phyloP scores from a whole-genome alignment of 1,284 basidiomycete genomes.

The Leccinum solheimii region DNA sequence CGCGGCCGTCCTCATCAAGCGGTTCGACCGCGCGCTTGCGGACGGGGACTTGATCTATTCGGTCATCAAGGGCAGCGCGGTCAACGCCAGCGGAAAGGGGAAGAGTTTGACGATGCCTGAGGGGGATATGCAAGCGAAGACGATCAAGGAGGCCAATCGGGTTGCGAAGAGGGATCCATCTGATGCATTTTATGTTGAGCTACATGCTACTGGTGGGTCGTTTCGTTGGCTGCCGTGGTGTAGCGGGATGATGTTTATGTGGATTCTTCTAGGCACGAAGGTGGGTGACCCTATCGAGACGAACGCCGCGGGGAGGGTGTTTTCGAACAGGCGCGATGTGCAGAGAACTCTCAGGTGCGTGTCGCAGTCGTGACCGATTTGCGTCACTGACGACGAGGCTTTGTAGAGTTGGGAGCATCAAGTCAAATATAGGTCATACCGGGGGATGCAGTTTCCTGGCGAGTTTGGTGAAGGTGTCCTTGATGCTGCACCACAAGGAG shows the following conservation, averaged over 20 bases:
- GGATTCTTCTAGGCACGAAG: conserved; percentile 34
- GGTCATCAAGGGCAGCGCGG: conserved; percentile 29
- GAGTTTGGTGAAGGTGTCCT: conserved; percentile 31
- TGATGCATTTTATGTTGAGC: conserved; percentile 50
- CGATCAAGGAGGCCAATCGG: conserved; percentile 7
- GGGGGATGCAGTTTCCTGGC: conserved; percentile 35
- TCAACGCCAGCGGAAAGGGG: conserved; percentile 35
- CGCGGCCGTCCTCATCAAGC: conserved; percentile 32
- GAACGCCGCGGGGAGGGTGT: conserved; percentile 46
- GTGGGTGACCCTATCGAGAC: conserved; percentile 51
- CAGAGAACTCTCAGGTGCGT: conserved; percentile 25
- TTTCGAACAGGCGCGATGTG: conserved; percentile 26
- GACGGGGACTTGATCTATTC: conserved; percentile 33
- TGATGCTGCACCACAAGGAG: conserved; percentile 33
- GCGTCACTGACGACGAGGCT: not conserved
- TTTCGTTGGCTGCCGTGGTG: not conserved
- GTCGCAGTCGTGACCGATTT: not conserved
- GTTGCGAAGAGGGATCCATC: conserved; percentile 30
- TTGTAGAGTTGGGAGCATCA: conserved; percentile 34
- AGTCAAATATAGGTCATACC: conserved; percentile 33
- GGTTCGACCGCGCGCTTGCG: conserved; percentile 28
- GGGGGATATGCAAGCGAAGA: not conserved
- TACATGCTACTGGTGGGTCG: conserved; percentile 46
- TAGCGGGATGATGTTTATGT: not conserved
- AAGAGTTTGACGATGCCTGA: conserved; percentile 16